These are phyloP conservation scores for Sideroxylon spinosum DNA, from an alignment of 179 eudicot species.

Conservation along the genomic window DNA sequence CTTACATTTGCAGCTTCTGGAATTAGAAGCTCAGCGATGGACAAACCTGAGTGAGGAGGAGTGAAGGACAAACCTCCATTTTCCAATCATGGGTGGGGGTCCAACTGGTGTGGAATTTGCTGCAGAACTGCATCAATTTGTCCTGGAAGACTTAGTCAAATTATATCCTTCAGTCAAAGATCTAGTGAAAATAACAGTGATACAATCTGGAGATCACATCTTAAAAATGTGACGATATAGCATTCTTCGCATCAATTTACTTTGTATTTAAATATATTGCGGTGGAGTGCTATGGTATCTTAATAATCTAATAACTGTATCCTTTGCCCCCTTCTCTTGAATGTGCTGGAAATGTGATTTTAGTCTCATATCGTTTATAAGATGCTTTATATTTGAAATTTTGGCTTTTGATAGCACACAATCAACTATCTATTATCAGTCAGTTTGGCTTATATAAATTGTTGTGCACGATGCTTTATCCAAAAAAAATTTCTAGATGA, in stretches of 20 bases:
- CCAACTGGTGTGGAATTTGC: constrained; percentile 97
- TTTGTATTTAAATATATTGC: not conserved
- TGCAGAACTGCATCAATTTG: constrained; percentile 82
- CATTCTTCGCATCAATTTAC: not conserved
- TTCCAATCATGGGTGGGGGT: constrained; percentile 93
- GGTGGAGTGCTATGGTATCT: not conserved
- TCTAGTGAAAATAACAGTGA: constrained; percentile 60
- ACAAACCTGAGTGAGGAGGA: constrained; percentile 79
- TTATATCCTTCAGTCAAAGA: constrained; percentile 63
- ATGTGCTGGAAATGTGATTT: not conserved
- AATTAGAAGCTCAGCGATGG: constrained; percentile 73
- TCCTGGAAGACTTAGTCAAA: constrained; percentile 59
- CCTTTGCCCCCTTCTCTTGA: not conserved
- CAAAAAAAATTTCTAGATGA: no score
- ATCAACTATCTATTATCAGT: not conserved
- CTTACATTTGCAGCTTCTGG: constrained; percentile 81
- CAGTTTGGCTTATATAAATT: constrained; percentile 6
- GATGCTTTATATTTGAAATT: not conserved
- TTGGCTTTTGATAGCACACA: not conserved
- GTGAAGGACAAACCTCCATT: constrained; percentile 65
- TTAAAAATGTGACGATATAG: constrained; percentile 62
- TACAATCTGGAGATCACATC: constrained; percentile 91
- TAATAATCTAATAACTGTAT: not conserved
- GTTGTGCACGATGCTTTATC: not conserved
- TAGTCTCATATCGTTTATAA: not conserved